Conservation (phyloP, 768 basidiomycete species). For the Aureoboletus auriporus region DNA sequence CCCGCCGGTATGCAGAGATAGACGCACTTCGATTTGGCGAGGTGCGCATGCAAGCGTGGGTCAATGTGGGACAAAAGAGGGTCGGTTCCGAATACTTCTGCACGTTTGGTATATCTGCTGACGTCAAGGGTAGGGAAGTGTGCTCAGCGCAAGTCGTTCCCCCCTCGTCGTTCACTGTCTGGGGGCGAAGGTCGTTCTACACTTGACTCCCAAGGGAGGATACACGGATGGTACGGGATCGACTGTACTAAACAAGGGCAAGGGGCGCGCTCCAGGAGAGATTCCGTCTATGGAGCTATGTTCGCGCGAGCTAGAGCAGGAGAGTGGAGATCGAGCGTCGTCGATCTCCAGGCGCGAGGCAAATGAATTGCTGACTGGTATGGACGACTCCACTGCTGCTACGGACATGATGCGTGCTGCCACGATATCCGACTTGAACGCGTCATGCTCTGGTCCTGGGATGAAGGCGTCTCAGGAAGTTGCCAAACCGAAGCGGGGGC, state of each 20-base stretch:
- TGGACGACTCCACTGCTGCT: background rate
- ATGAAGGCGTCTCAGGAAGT: slow-evolving; percentile 2
- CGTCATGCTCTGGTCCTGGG: background rate
- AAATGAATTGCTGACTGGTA: background rate
- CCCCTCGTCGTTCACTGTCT: slow-evolving; percentile 24
- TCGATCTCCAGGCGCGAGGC: background rate
- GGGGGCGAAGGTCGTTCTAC: slow-evolving; percentile 21
- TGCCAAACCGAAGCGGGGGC: background rate
- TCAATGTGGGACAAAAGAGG: slow-evolving; percentile 35
- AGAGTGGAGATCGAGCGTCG: background rate
- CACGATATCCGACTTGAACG: background rate
- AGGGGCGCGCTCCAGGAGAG: slow-evolving; percentile 5
- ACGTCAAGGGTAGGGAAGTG: slow-evolving; percentile 16
- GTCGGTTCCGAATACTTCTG: slow-evolving; percentile 14
- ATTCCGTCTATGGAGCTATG: background rate
- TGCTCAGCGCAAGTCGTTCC: slow-evolving; percentile 20
- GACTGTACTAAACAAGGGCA: slow-evolving; percentile 7
- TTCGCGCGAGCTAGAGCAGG: background rate
- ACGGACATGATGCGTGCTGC: slow-evolving; percentile 7
- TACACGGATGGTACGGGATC: slow-evolving; percentile 9
- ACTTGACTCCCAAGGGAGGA: slow-evolving; percentile 23
- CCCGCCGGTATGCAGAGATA: slow-evolving; percentile 34
- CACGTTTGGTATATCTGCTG: background rate
- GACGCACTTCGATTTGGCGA: slow-evolving; percentile 30
- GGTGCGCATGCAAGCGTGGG: slow-evolving; percentile 41